phyloP scores from a whole-genome alignment of 257 asterid genomes.

The Nicotiana tomentosiformis region DNA sequence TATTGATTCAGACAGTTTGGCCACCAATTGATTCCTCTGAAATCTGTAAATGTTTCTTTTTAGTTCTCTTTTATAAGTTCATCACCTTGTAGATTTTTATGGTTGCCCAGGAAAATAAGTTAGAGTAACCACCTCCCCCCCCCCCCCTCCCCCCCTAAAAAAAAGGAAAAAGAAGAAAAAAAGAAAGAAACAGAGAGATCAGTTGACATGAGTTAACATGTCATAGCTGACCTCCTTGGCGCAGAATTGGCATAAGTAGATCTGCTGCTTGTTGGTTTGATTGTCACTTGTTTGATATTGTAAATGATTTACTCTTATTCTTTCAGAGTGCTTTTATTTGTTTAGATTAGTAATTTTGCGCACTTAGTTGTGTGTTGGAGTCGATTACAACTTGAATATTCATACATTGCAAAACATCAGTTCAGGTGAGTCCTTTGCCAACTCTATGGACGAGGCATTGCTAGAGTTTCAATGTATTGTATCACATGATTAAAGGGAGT shows the following conservation, averaged over 20 bases:
- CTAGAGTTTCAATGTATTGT: background rate
- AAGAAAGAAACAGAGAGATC: background rate
- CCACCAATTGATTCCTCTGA: conserved; percentile 24
- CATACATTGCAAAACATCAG: background rate
- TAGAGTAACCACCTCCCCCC: background rate
- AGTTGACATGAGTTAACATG: background rate
- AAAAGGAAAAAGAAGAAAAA: background rate
- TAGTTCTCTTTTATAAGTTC: background rate
- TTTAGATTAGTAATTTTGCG: background rate
- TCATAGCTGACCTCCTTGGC: background rate
- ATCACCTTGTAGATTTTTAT: conserved; percentile 3
- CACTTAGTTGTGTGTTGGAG: background rate
- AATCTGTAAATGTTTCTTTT: conserved; percentile 18
- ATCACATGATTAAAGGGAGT: too few species aligned
- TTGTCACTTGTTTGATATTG: background rate
- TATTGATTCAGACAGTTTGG: conserved; percentile 48
- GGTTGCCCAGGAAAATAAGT: background rate
- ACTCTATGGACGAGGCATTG: background rate
- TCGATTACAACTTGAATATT: background rate
- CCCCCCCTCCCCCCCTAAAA: too few species aligned
- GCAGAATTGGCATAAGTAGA: background rate
- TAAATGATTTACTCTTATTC: background rate
- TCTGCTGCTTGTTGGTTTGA: background rate
- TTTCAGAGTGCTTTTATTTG: background rate
- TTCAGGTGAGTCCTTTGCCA: background rate